Percentiles rank a stretch among this genome's conserved stretches.
Conservation (phyloP, 768 basidiomycete genomes). For the Chlorophyllum brunneum region DNA sequence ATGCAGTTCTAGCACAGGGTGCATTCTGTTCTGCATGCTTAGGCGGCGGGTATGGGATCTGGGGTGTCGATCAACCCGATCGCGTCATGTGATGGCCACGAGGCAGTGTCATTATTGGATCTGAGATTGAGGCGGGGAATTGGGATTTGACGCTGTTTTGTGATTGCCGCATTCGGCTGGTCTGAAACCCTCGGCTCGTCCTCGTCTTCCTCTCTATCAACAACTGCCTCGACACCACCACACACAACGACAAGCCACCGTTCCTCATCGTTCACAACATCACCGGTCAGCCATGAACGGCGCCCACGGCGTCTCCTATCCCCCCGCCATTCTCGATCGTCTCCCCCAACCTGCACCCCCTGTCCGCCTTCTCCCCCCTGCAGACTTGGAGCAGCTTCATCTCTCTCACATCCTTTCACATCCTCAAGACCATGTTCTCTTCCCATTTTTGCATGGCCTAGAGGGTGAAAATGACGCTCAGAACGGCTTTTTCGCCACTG, state of each 20-base stretch:
- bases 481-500: constrained; percentile 71
- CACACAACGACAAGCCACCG: background rate
- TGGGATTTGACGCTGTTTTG: constrained; percentile 12
- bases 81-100: constrained; percentile 10
- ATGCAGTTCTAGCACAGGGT: no score
- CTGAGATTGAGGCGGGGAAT: constrained; percentile 10
- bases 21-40: background rate
- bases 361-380: constrained; percentile 31
- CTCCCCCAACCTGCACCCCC: constrained; percentile 19
- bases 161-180: constrained; percentile 5
- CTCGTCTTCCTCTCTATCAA: background rate
- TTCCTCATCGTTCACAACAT: background rate
- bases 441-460: constrained; percentile 86
- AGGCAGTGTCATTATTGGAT: constrained; percentile 6
- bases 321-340: constrained; percentile 20
- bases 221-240: constrained; percentile 1
- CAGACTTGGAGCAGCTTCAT: constrained; percentile 58
- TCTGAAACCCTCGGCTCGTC: constrained; percentile 1
- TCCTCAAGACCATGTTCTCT: constrained; percentile 76
- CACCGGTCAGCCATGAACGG: background rate
- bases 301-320: constrained; percentile 22
- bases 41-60: background rate
- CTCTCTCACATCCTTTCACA: constrained; percentile 62
- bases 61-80: constrained; percentile 1
- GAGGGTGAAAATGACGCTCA: constrained; percentile 79